These are phyloP conservation scores for Ogataea dorogensis DNA, from an alignment of 805 yeast genomes.

Conservation along the genomic window DNA sequence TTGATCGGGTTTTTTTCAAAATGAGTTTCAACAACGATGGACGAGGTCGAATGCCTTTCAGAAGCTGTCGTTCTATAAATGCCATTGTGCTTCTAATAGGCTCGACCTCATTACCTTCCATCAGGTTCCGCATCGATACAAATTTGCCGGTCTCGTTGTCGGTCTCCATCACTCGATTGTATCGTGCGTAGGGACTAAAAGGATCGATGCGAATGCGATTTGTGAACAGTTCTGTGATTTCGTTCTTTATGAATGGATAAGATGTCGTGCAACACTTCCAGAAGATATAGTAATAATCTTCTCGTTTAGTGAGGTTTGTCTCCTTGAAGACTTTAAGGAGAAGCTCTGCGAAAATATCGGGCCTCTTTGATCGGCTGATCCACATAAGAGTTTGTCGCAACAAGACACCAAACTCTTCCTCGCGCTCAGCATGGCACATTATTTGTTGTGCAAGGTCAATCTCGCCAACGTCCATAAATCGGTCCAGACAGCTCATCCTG, in stretches of 20 bases:
- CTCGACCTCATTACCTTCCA: conserved; percentile 8
- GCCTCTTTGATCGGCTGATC: conserved; percentile 18
- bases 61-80: conserved; percentile 25
- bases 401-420: conserved; percentile 12
- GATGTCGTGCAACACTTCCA: conserved; percentile 23
- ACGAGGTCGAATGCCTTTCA: conserved; percentile 28
- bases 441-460: conserved; percentile 14
- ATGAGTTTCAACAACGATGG: conserved; percentile 17
- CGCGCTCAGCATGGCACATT: conserved; percentile 6
- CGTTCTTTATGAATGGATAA: conserved; percentile 22
- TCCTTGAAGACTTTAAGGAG: conserved; percentile 31
- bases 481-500: conserved; percentile 14
- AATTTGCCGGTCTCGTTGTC: conserved; percentile 1
- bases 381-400: conserved; percentile 16
- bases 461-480: conserved; percentile 20
- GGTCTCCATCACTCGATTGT: conserved; percentile 1
- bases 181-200: conserved; percentile 4
- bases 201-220: conserved; percentile 5
- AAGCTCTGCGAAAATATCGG: conserved; percentile 23
- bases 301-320: conserved; percentile 17
- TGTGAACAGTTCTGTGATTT: conserved; percentile 20
- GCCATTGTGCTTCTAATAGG: conserved; percentile 17
- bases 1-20: conserved; percentile 9
- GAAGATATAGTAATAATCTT: conserved; percentile 17
- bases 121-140: conserved; percentile 4